Percentiles rank a stretch among this genome's conserved stretches.
Evolutionary conservation across 805 yeast species (phyloP).

Genomic region (Monosporozyma servazzii): DNA sequence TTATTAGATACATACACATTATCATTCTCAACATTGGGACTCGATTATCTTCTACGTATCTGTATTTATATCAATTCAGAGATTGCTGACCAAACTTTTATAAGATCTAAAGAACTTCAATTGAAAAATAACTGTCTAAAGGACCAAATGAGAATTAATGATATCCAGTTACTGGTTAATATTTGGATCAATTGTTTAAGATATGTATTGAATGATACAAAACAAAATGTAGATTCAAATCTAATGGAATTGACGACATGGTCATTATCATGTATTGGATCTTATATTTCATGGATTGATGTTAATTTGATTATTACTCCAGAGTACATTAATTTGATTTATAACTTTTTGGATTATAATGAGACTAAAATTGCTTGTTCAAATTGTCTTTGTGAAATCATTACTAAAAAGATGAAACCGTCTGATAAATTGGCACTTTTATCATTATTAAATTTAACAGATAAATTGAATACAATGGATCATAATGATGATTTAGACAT

Average conservation of each 20-base stretch:
- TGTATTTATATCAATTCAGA: slow-evolving; percentile 74
- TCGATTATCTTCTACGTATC: slow-evolving; percentile 68
- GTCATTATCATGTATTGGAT: slow-evolving; percentile 59
- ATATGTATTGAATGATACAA: slow-evolving; percentile 7
- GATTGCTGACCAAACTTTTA: slow-evolving; percentile 84
- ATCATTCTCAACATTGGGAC: slow-evolving; percentile 34
- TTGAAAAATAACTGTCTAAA: slow-evolving; percentile 66
- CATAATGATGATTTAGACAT: slow-evolving; percentile 48
- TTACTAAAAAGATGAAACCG: slow-evolving; percentile 72
- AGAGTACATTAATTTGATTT: slow-evolving; percentile 48
- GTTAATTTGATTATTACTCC: slow-evolving; percentile 52
- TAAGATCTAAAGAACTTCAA: slow-evolving; percentile 52
- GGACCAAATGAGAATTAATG: slow-evolving; percentile 71
- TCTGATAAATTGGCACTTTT: slow-evolving; percentile 55
- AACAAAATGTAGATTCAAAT: slow-evolving; percentile 1
- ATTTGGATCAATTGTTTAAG: slow-evolving; percentile 50
- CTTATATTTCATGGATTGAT: slow-evolving; percentile 89
- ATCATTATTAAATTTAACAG: slow-evolving; percentile 56
- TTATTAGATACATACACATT: background rate
- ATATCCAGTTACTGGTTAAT: slow-evolving; percentile 53
- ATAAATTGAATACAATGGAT: slow-evolving; percentile 31
- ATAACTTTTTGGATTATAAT: slow-evolving; percentile 43
- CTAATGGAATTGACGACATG: slow-evolving; percentile 20
- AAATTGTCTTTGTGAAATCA: slow-evolving; percentile 43
- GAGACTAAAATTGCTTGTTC: slow-evolving; percentile 51